These are phyloP conservation scores for Chlorociboria aeruginascens DNA, from an alignment of 495 filamentous ascomycete species.

Conservation along the genomic window DNA sequence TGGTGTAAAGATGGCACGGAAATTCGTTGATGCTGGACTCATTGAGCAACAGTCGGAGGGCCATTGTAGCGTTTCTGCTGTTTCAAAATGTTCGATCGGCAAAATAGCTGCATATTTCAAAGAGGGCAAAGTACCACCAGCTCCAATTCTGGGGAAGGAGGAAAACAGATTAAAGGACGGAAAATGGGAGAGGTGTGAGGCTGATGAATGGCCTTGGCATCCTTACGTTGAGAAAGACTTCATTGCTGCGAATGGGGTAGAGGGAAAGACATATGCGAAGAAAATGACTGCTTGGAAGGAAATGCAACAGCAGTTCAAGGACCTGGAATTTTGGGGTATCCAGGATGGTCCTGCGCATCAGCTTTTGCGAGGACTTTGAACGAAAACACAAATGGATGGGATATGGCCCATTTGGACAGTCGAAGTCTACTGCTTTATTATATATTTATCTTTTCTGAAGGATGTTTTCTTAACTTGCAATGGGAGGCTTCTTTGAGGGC, in stretches of 20 bases:
- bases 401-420: too few species aligned
- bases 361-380: too few species aligned
- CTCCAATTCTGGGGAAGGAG: constrained; percentile 19
- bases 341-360: too few species aligned
- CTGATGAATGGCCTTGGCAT: constrained; percentile 25
- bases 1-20: constrained; percentile 38
- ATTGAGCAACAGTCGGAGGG: constrained; percentile 32
- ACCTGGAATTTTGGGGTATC: too few species aligned
- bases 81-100: constrained; percentile 27
- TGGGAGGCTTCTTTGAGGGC: too few species aligned
- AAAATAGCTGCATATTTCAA: constrained; percentile 28
- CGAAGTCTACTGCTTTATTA: too few species aligned
- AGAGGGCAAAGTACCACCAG: constrained; percentile 28
- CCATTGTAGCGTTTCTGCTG: constrained; percentile 29
- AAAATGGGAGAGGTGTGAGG: constrained; percentile 28
- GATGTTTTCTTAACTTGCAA: too few species aligned
- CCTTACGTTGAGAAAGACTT: not conserved
- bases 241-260: not conserved
- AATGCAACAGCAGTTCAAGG: not conserved
- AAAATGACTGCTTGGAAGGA: not conserved
- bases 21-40: constrained; percentile 32
- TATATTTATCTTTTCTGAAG: too few species aligned
- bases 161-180: constrained; percentile 16
- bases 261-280: not conserved
- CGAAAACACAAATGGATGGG: too few species aligned